phyloP scores from a whole-genome alignment of 345 rosid genomes.

The Heritiera littoralis region DNA sequence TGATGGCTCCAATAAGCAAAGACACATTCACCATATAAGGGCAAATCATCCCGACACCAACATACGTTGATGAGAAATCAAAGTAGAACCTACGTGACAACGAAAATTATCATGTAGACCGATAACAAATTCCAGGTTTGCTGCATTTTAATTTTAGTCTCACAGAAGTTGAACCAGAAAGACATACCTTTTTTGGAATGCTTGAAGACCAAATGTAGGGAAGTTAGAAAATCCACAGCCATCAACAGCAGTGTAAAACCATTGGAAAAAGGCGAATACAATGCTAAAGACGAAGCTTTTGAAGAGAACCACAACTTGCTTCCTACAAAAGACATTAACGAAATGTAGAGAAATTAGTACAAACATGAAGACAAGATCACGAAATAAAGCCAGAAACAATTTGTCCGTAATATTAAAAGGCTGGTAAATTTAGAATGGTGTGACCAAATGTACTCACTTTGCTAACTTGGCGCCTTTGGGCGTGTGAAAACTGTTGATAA shows the following conservation, averaged over 20 bases:
- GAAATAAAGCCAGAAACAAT: not conserved
- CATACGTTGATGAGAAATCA: constrained; percentile 85
- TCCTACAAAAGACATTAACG: constrained; percentile 32
- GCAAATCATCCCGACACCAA: constrained; percentile 94
- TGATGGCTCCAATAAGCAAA: constrained; percentile 68
- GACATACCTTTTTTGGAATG: constrained; percentile 50
- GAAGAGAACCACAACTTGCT: constrained; percentile 54
- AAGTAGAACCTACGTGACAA: constrained; percentile 64
- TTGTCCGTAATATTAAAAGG: not conserved
- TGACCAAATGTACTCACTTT: constrained; percentile 46
- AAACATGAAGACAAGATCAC: not conserved
- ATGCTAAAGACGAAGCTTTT: constrained; percentile 51
- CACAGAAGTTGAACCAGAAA: not conserved
- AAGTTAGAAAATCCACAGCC: constrained; percentile 75
- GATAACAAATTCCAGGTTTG: not conserved
- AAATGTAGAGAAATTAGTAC: not conserved
- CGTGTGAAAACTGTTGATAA: constrained; percentile 90
- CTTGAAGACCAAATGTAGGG: constrained; percentile 79
- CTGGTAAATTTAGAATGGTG: not conserved
- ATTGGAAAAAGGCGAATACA: constrained; percentile 60
- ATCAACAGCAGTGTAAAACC: constrained; percentile 61
- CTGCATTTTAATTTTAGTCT: not conserved
- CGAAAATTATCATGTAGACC: not conserved
- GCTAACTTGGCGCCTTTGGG: constrained; percentile 91
- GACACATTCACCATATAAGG: constrained; percentile 85